Evolutionary conservation across 306 rosid genomes (phyloP).

Genomic region (Prunus salicina): DNA sequence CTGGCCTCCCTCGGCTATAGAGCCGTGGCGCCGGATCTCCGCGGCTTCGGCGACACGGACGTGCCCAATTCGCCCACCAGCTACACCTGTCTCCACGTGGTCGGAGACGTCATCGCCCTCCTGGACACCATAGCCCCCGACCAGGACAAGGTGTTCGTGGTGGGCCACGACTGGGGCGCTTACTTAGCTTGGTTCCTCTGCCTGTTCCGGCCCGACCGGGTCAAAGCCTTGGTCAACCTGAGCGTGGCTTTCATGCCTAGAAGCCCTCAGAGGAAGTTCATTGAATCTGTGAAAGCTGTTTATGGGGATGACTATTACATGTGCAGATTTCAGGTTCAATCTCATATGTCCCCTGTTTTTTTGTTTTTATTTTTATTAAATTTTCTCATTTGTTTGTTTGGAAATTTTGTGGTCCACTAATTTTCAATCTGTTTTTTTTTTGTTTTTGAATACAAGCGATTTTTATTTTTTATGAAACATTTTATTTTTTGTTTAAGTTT

Average conservation of each 20-base stretch:
- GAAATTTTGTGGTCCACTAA: neutral
- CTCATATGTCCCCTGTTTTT: too few species aligned
- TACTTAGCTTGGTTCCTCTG: slow-evolving; percentile 60
- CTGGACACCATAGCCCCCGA: slow-evolving; percentile 43
- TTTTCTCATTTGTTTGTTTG: too few species aligned
- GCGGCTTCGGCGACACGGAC: slow-evolving; percentile 75
- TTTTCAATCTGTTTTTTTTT: neutral
- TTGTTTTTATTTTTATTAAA: neutral
- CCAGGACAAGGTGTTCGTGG: slow-evolving; percentile 70
- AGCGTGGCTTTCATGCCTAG: slow-evolving; percentile 61
- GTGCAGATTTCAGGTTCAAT: slow-evolving; percentile 71
- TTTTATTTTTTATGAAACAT: too few species aligned
- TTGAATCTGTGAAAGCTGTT: slow-evolving; percentile 34
- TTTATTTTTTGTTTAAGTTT: too few species aligned
- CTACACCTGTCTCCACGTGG: slow-evolving; percentile 61
- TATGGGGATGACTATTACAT: slow-evolving; percentile 66
- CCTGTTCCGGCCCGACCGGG: slow-evolving; percentile 57
- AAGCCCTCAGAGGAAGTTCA: slow-evolving; percentile 50
- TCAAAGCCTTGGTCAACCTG: slow-evolving; percentile 60
- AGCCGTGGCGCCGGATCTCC: slow-evolving; percentile 75
- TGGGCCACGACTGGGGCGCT: slow-evolving; percentile 94
- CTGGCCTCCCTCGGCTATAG: slow-evolving; percentile 65
- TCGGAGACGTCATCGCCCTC: slow-evolving; percentile 61
- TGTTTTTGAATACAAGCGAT: too few species aligned
- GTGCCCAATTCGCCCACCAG: slow-evolving; percentile 27